These are phyloP conservation scores for Lolium perenne DNA, from an alignment of 176 grass and related monocot species.

Conservation along the genomic window DNA sequence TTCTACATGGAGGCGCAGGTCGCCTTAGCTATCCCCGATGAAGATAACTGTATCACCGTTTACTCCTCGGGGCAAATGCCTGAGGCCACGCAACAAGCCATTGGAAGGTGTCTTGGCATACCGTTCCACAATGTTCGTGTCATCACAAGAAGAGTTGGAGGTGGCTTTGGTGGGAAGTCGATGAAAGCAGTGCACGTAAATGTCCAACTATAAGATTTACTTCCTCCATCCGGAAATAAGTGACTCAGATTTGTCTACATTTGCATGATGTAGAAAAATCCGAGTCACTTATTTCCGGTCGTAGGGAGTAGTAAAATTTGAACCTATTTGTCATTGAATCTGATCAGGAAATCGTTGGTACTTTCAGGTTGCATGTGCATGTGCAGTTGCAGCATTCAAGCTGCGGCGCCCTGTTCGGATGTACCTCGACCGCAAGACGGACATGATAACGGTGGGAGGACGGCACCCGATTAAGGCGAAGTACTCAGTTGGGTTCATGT, in stretches of 20 bases:
- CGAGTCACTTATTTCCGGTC: no score
- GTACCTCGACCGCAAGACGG: constrained; percentile 68
- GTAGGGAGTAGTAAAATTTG: no score
- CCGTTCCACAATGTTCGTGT: constrained; percentile 66
- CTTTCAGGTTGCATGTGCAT: constrained; percentile 62
- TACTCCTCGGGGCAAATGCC: constrained; percentile 64
- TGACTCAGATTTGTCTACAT: neutral
- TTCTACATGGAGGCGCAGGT: constrained; percentile 86
- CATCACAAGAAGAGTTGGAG: constrained; percentile 83
- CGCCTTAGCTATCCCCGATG: constrained; percentile 65
- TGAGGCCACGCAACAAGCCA: constrained; percentile 45
- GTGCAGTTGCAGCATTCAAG: constrained; percentile 66
- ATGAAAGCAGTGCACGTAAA: constrained; percentile 47
- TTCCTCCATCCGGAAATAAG: neutral
- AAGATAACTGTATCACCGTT: constrained; percentile 61
- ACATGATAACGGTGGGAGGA: constrained; percentile 70
- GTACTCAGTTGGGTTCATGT: constrained; percentile 78
- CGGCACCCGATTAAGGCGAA: constrained; percentile 70
- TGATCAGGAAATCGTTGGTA: neutral
- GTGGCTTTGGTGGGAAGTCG: constrained; percentile 69
- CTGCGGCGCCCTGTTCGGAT: constrained; percentile 64
- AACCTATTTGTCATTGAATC: no score
- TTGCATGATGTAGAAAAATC: no score
- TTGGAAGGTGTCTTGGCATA: constrained; percentile 70
- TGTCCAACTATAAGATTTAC: constrained; percentile 37